Evolutionary conservation across 495 filamentous ascomycete species (phyloP), one percentile per base, ranked within the genome.

Genomic region (Lineolata rhizophorae): DNA sequence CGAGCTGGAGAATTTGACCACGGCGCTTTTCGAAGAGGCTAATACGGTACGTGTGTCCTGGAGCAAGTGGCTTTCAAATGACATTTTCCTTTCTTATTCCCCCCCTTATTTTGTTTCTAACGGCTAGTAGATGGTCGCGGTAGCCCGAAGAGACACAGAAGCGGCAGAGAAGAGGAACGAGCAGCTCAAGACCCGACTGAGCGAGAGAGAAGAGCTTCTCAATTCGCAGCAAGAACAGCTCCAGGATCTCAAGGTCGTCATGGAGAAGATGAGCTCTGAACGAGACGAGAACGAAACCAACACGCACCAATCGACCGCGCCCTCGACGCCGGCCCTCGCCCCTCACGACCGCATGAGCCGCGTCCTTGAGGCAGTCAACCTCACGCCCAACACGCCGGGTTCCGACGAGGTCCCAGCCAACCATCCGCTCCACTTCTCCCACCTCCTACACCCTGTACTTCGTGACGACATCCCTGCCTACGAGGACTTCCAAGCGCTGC

Each of bases 101-200:
- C 4, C 8, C 17, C 55, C 81, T 65, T n/a, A n/a, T n/a, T n/a
- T n/a, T n/a, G n/a, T n/a, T n/a, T n/a, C n/a, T n/a, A n/a, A n/a
- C n/a, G n/a, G n/a, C n/a, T n/a, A n/a, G n/a, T n/a, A n/a, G n/a
- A 94, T 97, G 87, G 87, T 97, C 33, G 76, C 83, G 31, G 73
- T 72, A 14, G 73, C 72, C 13, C 56, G 68, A 39, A 60, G 60
- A 39, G 75, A 85, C 40, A 67, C 72, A 14, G 81, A 90, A 43
- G 60, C 52, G 3, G 39, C 60, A 21, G 64, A 80, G 22, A 71
- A 79, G 40, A 67, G 72, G 35, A 67, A 65, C 37, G 74, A 82
- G 35, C 79, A 84, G 50, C 57, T 91, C 15, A 70, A 69, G 40
- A 60, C 65, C 13, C 76, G 87, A 50, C 55, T 90, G 29, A 70